Evolutionary conservation across 495 filamentous ascomycete species (phyloP), one percentile per base, ranked within the genome.

Genomic region (Aspergillus diversus): DNA sequence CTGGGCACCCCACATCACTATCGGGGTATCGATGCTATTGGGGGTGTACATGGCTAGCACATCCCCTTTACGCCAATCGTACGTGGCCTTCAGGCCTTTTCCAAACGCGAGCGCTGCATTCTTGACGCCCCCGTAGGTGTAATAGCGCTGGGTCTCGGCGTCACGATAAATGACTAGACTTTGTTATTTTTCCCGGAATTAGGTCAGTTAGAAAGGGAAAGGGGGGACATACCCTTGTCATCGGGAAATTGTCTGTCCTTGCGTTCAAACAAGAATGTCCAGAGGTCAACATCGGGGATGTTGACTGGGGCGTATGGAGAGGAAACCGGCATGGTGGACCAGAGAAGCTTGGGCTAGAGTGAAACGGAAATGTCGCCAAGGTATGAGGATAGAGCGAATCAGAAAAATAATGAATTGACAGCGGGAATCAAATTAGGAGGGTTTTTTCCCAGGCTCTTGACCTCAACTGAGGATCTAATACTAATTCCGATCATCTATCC

Each of bases 1-100:
- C 66, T 89, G 86, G 9, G 84, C 79, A 21, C 93, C 94, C 83
- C 91, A 93, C 71, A 81, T 90, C 51, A 95, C 73, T 4, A 81
- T 76, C 16, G 89, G 83, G 35, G 86, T 86, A 71, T 94, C 90
- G 66, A 94, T 87, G 68, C 82, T 85, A 69, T 94, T 96, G 49
- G 91, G 88, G 4, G 87, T 86, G 73, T 82, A 88, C 47, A 94
- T 73, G 5, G 82, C 87, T 5, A 95, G 74, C 5, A 91, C 88
- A 71, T 93, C 92, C 60, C 92, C 92, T 69, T 89, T 93, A 61
- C 83, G 81, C 91, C 92, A 97, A 49, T 87, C 80, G 81, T 85
- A 96, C 11, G 62, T 63, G 32, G 82, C 79, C 69, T 87, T 88
- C 11, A 98, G 79, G 0, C 92, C 95, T 54, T 87, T 86, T 31